phyloP scores from a whole-genome alignment of 176 grass and related monocot genomes.

The Tuctoria greenei region DNA sequence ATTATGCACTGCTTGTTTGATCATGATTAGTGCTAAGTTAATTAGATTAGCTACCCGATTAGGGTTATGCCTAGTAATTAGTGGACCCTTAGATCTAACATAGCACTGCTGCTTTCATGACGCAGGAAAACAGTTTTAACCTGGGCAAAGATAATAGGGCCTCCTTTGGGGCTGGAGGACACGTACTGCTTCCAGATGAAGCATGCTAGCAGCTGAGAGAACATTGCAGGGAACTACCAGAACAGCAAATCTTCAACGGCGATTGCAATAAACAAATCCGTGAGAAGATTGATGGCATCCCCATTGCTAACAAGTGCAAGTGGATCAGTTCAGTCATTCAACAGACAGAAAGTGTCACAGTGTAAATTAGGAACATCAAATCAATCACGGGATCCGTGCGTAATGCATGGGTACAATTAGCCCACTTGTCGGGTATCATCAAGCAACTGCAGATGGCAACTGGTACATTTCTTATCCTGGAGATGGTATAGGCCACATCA shows the following conservation, averaged over 20 bases:
- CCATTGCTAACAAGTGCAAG: neutral
- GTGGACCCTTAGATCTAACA: no score
- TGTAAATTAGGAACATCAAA: constrained; percentile 14
- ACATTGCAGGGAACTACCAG: neutral
- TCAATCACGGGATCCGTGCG: neutral
- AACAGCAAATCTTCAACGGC: neutral
- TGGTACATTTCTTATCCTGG: neutral
- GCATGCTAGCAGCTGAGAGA: neutral
- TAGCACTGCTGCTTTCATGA: neutral
- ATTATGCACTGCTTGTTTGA: no score
- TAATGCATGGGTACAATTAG: neutral
- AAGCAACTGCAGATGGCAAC: constrained; percentile 1
- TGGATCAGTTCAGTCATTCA: neutral
- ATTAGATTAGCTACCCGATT: no score
- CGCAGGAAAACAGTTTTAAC: constrained; percentile 14
- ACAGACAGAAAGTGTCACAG: neutral
- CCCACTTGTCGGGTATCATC: no score
- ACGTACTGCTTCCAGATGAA: neutral
- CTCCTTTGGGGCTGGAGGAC: constrained; percentile 7
- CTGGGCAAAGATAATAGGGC: constrained; percentile 9
- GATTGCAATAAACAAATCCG: constrained; percentile 24
- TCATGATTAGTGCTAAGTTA: no score
- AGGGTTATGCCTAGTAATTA: no score
- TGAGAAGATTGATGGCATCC: neutral
- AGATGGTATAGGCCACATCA: neutral